Evolutionary conservation across 2,329 filamentous ascomycete species (phyloP), one percentile per base, ranked within the genome.

Genomic region (Setomelanomma holmii): DNA sequence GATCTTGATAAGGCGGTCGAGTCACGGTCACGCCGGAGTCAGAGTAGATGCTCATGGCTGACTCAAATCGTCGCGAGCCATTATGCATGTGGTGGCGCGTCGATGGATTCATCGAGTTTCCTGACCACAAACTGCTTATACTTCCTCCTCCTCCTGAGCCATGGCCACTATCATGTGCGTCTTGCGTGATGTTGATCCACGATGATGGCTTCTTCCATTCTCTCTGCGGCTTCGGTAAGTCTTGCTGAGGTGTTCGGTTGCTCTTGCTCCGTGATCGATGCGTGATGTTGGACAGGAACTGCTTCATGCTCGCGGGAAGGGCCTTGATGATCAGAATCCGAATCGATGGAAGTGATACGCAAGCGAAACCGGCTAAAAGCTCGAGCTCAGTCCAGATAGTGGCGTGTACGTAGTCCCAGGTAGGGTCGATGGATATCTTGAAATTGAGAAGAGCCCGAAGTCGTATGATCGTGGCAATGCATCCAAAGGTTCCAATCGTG

Each of bases 331-430:
- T 5, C 1, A 67, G 53, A 16, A 63, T 52, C 10, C 62, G 60
- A 10, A 67, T 58, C 7, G 55, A 41, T 7, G 59, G 61, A 10
- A 64, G 47, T 1, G 51, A 59, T 16, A 61, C 49, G 39, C 59
- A 64, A 22, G 46, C 38, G 27, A 60, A 61, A 17, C 53, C 55
- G 10, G 50, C 51, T 8, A 27, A 48, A 5, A 65, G 56, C 16
- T 67, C 64, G 5, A 65, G 42, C 38, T 56, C 56, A 1, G 64
- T 63, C 62, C 62, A 67, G n/a, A 64, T 57, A 5, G 59, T 64
- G 19, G 55, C 45, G 1, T 62, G 53, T 1, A 61, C 56, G 44
- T 67, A 64, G 40, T 63, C 61, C 63, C 59, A 67, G 7, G 61
- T 64, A 2, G 60, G 54, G 34, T 67, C 64, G 21, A 64, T 45